Base-by-base conservation (phyloP, 2,329 filamentous ascomycete genomes). In the Ophiostoma piceae region DNA sequence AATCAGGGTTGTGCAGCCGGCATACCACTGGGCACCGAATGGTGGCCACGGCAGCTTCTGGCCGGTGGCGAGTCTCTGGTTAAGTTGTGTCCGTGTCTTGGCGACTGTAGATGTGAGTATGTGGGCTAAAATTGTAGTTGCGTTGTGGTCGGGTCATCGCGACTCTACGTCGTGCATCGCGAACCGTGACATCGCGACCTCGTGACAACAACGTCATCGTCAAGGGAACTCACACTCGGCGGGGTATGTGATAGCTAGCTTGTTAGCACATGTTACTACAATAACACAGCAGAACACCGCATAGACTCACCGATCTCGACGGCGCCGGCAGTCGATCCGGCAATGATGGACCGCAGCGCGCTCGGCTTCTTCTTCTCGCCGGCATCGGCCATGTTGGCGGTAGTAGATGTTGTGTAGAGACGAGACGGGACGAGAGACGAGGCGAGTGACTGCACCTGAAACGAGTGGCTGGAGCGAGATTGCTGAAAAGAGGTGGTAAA, bases 21-120 rank as follows among this genome's bases (percentile, higher is more conserved):
- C 94, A 79, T 99, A 99, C 95, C 95, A 99, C 79, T 96, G 92
- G 75, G 82, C 84, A 67, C 95, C 95, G 77, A 98, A 98, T 12
- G 92, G 92, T 62, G 95, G 95, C 91, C 92, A 97, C 68, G 94
- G 93, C 39, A 97, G 86, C 82, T 96, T 97, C 83, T 96, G 84
- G 66, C 89, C 90, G 69, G 90, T 89, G 67, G 91, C 84, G 76
- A 98, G 84, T 75, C 89, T 88, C 74, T 90, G 88, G 80, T 99
- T 99, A 77, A 99, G 88, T 80, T 98, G 95, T 70, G 92, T 92
- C 75, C 95, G 86, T 69, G 35, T 35, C 35, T 35, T 35, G 35
- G 35, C 35, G 35, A 35, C 22, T 29, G 60, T 16, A 8, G 29
- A 35, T 14, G 35, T 35, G 35, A 35, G 35, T 35, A 35, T 1